A percentile compares a stretch with the other conserved stretches of the same genome.
phyloP scores from a whole-genome alignment of 164 flowering plant genomes.

The Pachysandra terminalis region DNA sequence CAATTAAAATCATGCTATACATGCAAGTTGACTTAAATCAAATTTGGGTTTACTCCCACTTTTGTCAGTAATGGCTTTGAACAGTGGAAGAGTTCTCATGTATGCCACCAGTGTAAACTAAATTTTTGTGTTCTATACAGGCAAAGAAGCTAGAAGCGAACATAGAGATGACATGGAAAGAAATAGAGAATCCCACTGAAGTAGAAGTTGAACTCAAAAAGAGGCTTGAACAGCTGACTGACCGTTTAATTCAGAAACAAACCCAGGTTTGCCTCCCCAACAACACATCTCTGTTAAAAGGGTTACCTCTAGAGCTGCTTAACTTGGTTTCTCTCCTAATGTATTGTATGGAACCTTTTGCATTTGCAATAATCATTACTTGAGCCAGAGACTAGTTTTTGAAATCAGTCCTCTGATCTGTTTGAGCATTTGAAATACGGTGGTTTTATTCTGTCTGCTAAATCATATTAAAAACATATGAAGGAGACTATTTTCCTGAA shows the following conservation, averaged over 20 bases:
- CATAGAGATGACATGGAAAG: constrained; percentile 60
- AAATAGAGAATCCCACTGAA: constrained; percentile 76
- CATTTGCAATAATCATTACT: not conserved
- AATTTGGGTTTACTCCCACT: not conserved
- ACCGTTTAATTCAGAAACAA: constrained; percentile 95
- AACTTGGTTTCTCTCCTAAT: not conserved
- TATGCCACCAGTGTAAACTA: constrained; percentile 5
- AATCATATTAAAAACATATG: not conserved
- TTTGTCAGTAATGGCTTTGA: not conserved
- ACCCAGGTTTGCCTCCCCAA: constrained; percentile 57
- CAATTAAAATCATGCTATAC: not conserved
- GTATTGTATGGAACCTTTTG: not conserved
- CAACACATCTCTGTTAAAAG: not conserved
- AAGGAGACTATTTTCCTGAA: no score
- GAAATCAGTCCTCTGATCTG: not conserved
- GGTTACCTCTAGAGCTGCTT: not conserved
- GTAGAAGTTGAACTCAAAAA: constrained; percentile 86
- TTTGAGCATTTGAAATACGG: not conserved
- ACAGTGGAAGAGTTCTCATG: not conserved
- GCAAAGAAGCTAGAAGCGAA: constrained; percentile 60
- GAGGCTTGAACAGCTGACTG: constrained; percentile 85
- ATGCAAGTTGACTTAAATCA: not conserved
- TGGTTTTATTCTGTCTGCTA: not conserved
- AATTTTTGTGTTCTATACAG: constrained; percentile 32
- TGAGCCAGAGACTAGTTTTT: not conserved